Base-by-base conservation (phyloP, 805 yeast species). In the Maudiozyma bulderi region DNA sequence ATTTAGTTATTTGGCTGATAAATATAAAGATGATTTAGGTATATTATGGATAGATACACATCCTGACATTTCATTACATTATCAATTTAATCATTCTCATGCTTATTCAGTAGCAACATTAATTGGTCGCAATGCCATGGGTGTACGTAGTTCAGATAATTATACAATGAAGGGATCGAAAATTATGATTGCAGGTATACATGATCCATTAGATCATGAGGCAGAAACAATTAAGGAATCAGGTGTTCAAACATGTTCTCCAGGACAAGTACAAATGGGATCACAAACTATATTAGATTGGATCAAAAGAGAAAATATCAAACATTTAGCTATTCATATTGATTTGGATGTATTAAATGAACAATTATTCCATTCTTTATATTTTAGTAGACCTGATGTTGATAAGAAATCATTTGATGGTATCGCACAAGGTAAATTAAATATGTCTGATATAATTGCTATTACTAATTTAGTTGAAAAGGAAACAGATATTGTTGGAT, bases 1-100 rank as follows among this genome's bases (percentile, higher is more conserved):
- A 14, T 43, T 43, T 13, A 14, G 30, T 20, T 33, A 43, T 26
- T 33, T 43, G 13, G n/a, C 34, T 20, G 45, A 43, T 3, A 31
- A n/a, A 14, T 43, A 43, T 33, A 15, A 33, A 20, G 39, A 32
- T 3, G 39, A 32, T 15, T 43, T 43, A 8, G 45, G 45, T 11
- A 26, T 43, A 32, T 33, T 43, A 43, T 43, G 45, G 45, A 32
- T 43, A 6, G 45, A 43, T 33, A 32, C 45, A 43, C 45, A 43
- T 33, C 45, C 45, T 8, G 45, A 43, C 26, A 26, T 43, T 33
- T 32, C 45, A 15, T 10, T 15, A 5, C 38, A 39, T n/a, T 29
- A n/a, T 2, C 45, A 43, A 26, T 14, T 32, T 11, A 43, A 43
- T 29, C 45, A 43, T 33, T 26, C 45, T 10, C 45, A 43, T 33